phyloP scores from a whole-genome alignment of 2,329 filamentous ascomycete species.

The Mariannaea elegans region DNA sequence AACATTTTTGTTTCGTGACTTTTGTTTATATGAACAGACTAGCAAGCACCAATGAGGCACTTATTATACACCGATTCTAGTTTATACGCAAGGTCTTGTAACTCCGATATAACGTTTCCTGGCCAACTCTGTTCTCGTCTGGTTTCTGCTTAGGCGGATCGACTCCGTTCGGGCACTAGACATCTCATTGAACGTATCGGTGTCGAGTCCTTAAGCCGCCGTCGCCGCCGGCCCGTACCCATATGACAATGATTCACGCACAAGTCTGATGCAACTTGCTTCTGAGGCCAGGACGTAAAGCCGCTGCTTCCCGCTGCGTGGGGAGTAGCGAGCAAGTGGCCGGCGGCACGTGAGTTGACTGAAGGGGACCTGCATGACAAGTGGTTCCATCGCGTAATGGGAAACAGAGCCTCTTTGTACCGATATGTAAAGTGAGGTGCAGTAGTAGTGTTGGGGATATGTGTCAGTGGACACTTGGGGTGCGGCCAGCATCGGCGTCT shows the following conservation, averaged over 20 bases:
- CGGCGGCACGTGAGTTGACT: background rate
- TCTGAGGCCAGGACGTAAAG: slow-evolving; percentile 1
- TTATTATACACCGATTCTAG: no score
- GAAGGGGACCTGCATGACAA: background rate
- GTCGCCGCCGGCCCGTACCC: background rate
- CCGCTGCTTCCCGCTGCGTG: slow-evolving; percentile 12
- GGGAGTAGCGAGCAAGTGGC: background rate
- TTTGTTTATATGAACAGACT: background rate
- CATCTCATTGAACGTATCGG: background rate
- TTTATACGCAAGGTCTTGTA: no score
- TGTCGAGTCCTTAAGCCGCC: background rate
- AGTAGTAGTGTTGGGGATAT: no score
- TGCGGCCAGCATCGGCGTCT: background rate
- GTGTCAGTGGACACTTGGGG: background rate
- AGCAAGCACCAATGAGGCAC: no score
- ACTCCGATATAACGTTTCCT: background rate
- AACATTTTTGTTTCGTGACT: background rate
- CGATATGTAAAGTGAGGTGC: no score
- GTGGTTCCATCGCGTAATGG: background rate
- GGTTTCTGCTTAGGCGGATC: no score
- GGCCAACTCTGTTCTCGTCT: background rate
- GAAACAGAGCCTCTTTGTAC: no score
- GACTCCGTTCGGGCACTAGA: background rate
- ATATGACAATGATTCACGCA: background rate
- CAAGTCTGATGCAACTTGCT: background rate